Evolutionary conservation across 495 filamentous ascomycete species (phyloP), one percentile per base, ranked within the genome.

Genomic region (Chaetomium cochliodes): DNA sequence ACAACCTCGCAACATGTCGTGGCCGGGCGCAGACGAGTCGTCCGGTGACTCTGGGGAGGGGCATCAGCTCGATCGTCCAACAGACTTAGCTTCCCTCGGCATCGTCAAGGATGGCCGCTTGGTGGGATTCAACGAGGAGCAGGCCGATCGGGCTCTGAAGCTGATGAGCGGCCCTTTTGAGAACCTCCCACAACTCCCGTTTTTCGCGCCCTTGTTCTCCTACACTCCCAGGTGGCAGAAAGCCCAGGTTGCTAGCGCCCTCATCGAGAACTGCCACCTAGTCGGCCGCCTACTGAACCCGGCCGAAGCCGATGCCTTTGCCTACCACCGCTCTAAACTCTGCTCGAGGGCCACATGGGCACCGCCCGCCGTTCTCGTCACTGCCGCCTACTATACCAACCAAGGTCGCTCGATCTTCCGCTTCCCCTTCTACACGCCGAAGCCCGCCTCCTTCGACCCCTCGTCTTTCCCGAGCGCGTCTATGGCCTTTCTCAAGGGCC

Each of bases 341-440:
- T 50, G 53, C 39, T 37, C 54, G 44, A 54, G 23, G 2, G 26
- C 41, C 7, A 41, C 65, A 39, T 72, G 62, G 41, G 44, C 37
- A n/a, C 23, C 47, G 2, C 72, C 72, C 22, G 22, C 60, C 11
- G 23, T 46, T 13, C 30, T 65, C 23, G 23, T 56, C 39, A 23
- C 53, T 20, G 37, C 64, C 20, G 16, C 42, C 28, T 61, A 26
- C 39, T 64, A 64, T 23, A 51, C 50, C 55, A n/a, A 53, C 33
- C 62, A 63, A 9, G 70, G 72, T 25, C 64, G 62, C 11, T 39
- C 64, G 16, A 62, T 16, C 16, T 67, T 65, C 30, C 70, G 69
- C 28, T 74, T 74, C 49, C 72, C 72, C 25, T 65, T 70, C 39
- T 66, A 51, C 52, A 70, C 64, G 18, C 72, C 70, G 8, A 62